These are phyloP conservation scores for Suillus variegatus DNA, from an alignment of 768 basidiomycete genomes.

Conservation along the genomic window DNA sequence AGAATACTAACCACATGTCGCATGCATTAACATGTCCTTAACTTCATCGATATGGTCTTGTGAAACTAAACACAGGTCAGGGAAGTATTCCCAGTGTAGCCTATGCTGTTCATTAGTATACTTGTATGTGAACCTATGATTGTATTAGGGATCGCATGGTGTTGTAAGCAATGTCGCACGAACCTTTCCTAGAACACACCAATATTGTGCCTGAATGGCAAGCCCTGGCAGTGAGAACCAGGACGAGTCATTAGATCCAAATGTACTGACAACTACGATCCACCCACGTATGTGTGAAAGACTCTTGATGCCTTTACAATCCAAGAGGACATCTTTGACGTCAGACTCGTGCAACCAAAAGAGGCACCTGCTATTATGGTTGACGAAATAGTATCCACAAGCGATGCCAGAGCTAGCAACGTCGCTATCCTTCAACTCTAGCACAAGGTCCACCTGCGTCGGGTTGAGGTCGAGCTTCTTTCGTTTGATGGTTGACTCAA, in stretches of 20 bases:
- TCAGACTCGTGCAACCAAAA: neutral
- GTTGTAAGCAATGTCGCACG: neutral
- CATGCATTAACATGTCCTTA: neutral
- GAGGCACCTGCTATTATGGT: neutral
- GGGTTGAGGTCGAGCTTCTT: neutral
- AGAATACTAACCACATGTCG: neutral
- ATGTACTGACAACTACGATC: neutral
- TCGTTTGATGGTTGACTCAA: neutral
- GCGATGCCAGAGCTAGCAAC: neutral
- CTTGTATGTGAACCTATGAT: neutral
- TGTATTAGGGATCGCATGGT: neutral
- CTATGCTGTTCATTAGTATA: neutral
- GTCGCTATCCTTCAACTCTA: neutral
- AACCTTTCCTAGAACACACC: neutral
- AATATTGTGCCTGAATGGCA: neutral
- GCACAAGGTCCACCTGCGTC: neutral
- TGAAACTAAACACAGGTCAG: neutral
- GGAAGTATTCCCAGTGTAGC: neutral
- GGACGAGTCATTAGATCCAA: neutral
- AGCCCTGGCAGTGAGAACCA: neutral
- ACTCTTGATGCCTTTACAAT: neutral
- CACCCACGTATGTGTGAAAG: neutral
- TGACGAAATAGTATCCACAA: neutral
- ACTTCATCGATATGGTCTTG: neutral
- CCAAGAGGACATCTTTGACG: neutral